Evolutionary conservation across 1,284 basidiomycete genomes (phyloP).

Genomic region (Malassezia sp.): DNA sequence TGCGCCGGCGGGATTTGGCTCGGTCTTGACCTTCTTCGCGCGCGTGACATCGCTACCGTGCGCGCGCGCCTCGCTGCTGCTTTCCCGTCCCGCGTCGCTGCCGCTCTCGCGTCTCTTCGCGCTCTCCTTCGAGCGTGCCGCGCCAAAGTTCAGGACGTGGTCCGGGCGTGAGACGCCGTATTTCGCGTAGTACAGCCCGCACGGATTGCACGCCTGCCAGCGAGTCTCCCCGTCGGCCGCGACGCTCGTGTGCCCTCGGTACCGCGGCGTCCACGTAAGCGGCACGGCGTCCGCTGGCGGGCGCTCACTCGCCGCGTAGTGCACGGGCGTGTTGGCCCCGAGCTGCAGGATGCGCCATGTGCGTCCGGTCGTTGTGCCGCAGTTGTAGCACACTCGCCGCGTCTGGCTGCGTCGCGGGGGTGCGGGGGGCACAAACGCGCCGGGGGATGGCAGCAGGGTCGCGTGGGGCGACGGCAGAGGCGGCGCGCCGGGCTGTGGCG

Average conservation of each 20-base stretch:
- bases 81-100: background rate
- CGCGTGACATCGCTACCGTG: background rate
- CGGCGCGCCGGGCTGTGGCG: no score
- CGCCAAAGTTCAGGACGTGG: slow-evolving; percentile 23
- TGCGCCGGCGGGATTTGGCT: background rate
- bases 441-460: background rate
- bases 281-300: slow-evolving; percentile 15
- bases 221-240: slow-evolving; percentile 23
- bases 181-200: slow-evolving; percentile 37
- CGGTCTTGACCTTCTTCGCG: background rate
- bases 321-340: slow-evolving; percentile 21
- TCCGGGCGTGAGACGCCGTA: slow-evolving; percentile 30
- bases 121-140: slow-evolving; percentile 2
- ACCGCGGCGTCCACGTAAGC: slow-evolving; percentile 12
- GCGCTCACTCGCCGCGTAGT: slow-evolving; percentile 25
- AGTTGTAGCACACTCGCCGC: slow-evolving; percentile 38
- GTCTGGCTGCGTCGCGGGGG: slow-evolving; percentile 4
- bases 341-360: slow-evolving; percentile 34
- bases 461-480: background rate
- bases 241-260: slow-evolving; percentile 6
- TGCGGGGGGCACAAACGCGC: background rate
- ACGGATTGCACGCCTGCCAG: slow-evolving; percentile 41
- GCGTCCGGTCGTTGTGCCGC: slow-evolving; percentile 22
- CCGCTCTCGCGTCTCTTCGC: background rate
- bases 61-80: background rate